Base-by-base conservation (phyloP, 2,329 filamentous ascomycete genomes). In the Aspergillus transmontanensis region DNA sequence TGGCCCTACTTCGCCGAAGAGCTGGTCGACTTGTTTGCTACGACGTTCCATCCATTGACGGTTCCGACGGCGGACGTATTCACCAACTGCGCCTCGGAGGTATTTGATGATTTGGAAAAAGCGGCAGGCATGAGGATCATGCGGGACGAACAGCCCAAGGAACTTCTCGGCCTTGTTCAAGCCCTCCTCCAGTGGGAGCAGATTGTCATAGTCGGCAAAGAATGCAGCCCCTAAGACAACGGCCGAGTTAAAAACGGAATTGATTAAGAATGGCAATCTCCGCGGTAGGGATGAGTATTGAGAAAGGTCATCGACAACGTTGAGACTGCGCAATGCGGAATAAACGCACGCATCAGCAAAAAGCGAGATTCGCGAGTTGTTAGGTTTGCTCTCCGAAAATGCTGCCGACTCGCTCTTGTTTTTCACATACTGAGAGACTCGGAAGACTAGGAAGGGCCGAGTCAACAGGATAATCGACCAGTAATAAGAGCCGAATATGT, bases 391-490 rank as follows among this genome's bases (percentile, higher is more conserved):
- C n/a, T 76, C 72, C 2, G 70, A 58, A 36, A 64, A 50, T 6
- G 41, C 50, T 10, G 68, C 59, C 11, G 65, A 23, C 19, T 73
- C 73, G 32, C 55, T 60, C 62, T 75, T 76, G 48, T 65, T 72
- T 56, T 72, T 73, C 36, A 76, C 75, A 51, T 76, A 75, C 41
- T 74, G 75, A n/a, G 78, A 83, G 1, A 84, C 75, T 57, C 83
- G 80, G 66, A 83, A 85, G 30, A 84, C 80, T 12, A 85, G 73
- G 60, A 85, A 85, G 0, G 83, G 83, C n/a, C 83, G 75, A 7
- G 83, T 84, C 4, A 85, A 71, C 4, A 85, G 73, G 70, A 85
- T 84, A 50, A 85, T 84, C 1, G 81, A 83, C 74, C 83, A 85
- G 68, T 84, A 84, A 62, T 85, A 85, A 3, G 83, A 79, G 36